phyloP scores from a whole-genome alignment of 2,329 filamentous ascomycete genomes.

The Botrytis galanthina region DNA sequence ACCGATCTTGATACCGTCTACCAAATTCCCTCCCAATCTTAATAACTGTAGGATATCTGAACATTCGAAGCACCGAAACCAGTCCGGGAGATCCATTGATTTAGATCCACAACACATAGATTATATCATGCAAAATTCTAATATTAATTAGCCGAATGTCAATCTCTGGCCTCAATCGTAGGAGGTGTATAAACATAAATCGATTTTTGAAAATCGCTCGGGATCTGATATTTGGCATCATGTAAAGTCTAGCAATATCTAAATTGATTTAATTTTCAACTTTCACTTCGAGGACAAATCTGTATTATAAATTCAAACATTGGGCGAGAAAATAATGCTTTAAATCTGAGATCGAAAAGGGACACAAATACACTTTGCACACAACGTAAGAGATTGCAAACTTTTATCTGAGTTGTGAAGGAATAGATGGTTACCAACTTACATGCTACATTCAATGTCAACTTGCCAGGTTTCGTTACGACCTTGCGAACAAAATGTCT shows the following conservation, averaged over 20 bases:
- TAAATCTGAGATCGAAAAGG: background rate
- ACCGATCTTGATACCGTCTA: background rate
- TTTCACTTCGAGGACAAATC: rapidly evolving
- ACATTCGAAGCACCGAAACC: background rate
- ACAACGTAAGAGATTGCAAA: background rate
- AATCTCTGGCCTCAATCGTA: background rate
- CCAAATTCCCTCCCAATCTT: background rate
- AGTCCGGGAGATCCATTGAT: background rate
- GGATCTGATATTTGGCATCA: background rate
- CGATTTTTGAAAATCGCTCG: background rate
- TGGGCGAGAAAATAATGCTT: too few species aligned
- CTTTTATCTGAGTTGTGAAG: background rate
- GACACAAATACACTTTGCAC: background rate
- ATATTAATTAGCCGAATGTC: background rate
- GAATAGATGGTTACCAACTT: background rate
- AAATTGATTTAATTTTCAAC: background rate
- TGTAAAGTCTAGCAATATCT: background rate
- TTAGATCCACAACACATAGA: background rate
- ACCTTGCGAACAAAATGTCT: too few species aligned
- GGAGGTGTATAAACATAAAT: background rate
- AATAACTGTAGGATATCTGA: too few species aligned
- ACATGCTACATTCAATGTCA: background rate
- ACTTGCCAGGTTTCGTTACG: background rate
- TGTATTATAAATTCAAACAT: background rate
- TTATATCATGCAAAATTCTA: background rate